Base-by-base conservation (phyloP, 495 filamentous ascomycete species). In the Physcia stellaris region DNA sequence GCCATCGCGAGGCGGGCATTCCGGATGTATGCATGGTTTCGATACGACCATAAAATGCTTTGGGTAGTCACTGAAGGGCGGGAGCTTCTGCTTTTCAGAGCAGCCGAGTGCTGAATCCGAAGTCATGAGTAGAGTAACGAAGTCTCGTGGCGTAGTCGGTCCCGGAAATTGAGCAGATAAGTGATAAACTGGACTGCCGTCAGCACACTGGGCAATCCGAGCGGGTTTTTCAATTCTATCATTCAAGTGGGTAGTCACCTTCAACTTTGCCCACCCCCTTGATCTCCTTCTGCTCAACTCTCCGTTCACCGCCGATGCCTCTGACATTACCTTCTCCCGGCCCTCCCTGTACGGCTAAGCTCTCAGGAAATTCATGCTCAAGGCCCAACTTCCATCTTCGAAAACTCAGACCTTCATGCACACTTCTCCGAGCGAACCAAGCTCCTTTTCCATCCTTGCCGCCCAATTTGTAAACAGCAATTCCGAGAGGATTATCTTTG, bases 151-250 rank as follows among this genome's bases (percentile, higher is more conserved):
- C 7, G 86, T 71, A 1, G 83, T 86, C 15, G 88, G 88, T 4
- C 81, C 83, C 0, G 87, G 86, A 53, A 95, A 95, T 59, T 86
- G 79, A 2, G 86, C 87, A 3, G 80, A 85, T 0, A 94, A 67
- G 48, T 86, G 77, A 47, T 81, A 93, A 4, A 94, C 83, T 73
- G 47, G 48, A 9, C 63, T 23, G 0, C 6, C 2, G 18, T 48
- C n/a, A 48, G 37, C 31, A 17, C 16, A 12, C 37, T 43, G 45
- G 3, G 57, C 64, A 23, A 20, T 9, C 19, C 18, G 39, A 26
- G 16, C 6, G 7, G 12, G 28, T 11, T 18, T 18, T 28, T 4
- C 3, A 4, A 40, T 15, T 3, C 19, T 9, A 31, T 18, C 1
- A 17, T 21, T 21, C 11, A 12, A 6, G 23, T 3, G 12, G 44